A percentile compares a stretch with the other conserved stretches of the same genome.
Evolutionary conservation across 257 asterid species (phyloP).

Genomic region (Leonotis leonurus): DNA sequence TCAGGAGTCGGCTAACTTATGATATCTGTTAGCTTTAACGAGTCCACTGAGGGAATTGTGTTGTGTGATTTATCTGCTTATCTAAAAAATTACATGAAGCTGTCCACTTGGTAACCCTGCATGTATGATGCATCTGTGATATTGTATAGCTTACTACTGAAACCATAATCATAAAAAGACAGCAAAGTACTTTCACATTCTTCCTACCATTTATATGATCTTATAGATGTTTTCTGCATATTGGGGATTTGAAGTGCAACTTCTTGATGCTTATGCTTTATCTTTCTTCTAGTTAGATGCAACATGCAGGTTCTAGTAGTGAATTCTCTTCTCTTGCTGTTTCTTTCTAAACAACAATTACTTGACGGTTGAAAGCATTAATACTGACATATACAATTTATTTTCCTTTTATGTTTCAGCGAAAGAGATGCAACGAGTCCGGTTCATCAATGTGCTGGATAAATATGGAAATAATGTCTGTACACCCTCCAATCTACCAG

Average conservation of each 20-base stretch:
- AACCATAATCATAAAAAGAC: background rate
- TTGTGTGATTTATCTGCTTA: too few species aligned
- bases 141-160: background rate
- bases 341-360: background rate
- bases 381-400: background rate
- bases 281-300: background rate
- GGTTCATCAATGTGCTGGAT: constrained; percentile 39
- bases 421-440: constrained; percentile 52
- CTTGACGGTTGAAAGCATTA: too few species aligned
- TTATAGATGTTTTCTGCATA: too few species aligned
- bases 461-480: constrained; percentile 33
- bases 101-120: too few species aligned
- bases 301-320: background rate
- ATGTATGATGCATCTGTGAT: too few species aligned
- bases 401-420: constrained; percentile 37
- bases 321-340: too few species aligned
- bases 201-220: too few species aligned
- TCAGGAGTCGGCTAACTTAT: background rate
- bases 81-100: too few species aligned
- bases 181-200: background rate
- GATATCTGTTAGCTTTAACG: background rate
- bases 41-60: background rate
- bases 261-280: background rate
- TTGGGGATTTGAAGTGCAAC: background rate
- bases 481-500: constrained; percentile 13